These are phyloP conservation scores for Populus tremula DNA, from an alignment of 345 rosid genomes.

Conservation along the genomic window DNA sequence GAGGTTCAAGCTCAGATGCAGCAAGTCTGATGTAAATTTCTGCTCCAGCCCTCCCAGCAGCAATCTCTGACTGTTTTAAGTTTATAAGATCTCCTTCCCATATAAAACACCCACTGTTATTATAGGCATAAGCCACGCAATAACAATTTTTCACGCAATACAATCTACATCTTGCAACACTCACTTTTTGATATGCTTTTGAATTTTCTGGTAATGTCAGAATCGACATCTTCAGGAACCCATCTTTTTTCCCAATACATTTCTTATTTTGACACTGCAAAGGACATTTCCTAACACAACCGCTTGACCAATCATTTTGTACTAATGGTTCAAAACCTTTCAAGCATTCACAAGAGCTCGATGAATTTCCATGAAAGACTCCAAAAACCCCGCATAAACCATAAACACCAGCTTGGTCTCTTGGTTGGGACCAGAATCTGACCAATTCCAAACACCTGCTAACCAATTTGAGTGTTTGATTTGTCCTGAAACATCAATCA, in stretches of 20 bases:
- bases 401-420: conserved; percentile 2
- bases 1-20: neutral
- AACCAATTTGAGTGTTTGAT: conserved; percentile 16
- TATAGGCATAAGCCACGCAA: neutral
- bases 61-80: neutral
- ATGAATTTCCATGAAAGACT: neutral
- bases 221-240: neutral
- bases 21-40: neutral
- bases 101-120: neutral
- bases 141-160: neutral
- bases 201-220: neutral
- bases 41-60: neutral
- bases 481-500: conserved; percentile 15
- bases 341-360: conserved; percentile 7
- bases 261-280: neutral
- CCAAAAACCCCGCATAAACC: conserved; percentile 31
- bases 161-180: neutral
- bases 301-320: conserved; percentile 14
- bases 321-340: conserved; percentile 7
- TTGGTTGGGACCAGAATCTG: conserved; percentile 23
- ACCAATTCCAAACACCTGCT: conserved; percentile 10
- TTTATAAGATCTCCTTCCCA: neutral
- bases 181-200: neutral
- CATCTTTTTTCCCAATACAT: conserved; percentile 1
- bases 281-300: conserved; percentile 20